Evolutionary conservation across 169 alveolate genomes (phyloP).

Genomic region (Eimeria praecox): DNA sequence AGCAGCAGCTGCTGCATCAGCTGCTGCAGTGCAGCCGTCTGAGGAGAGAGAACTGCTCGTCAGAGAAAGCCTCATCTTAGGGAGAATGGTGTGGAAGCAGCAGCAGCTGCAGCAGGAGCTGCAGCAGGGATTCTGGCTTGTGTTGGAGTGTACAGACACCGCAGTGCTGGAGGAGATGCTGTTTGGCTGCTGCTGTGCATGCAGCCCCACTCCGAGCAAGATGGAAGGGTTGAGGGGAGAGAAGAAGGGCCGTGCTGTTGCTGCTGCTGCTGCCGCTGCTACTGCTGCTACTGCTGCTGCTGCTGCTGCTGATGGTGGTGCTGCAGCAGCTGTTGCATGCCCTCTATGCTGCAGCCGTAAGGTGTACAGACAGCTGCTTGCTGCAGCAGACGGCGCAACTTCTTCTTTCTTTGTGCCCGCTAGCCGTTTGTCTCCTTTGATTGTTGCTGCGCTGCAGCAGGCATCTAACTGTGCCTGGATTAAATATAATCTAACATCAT

Average conservation of each 20-base stretch:
- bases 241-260: not conserved
- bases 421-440: not conserved
- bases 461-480: not conserved
- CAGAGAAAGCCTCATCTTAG: not conserved
- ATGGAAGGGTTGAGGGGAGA: not conserved
- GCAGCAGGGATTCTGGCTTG: not conserved
- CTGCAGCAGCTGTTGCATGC: not conserved
- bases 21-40: not conserved
- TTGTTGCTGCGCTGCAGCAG: not conserved
- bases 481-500: no score
- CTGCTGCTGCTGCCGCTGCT: slow-evolving; percentile 2
- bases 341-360: slow-evolving; percentile 1
- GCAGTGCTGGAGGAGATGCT: not conserved
- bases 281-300: slow-evolving; percentile 28
- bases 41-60: not conserved
- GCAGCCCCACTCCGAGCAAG: not conserved
- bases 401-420: not conserved
- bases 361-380: slow-evolving; percentile 28
- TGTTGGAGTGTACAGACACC: slow-evolving; percentile 23
- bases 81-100: not conserved
- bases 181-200: not conserved
- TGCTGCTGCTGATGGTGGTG: not conserved
- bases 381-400: not conserved
- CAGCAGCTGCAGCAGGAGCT: not conserved
- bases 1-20: slow-evolving; percentile 6